Conservation (phyloP, 805 yeast species). For the Debaryomyces hansenii region DNA sequence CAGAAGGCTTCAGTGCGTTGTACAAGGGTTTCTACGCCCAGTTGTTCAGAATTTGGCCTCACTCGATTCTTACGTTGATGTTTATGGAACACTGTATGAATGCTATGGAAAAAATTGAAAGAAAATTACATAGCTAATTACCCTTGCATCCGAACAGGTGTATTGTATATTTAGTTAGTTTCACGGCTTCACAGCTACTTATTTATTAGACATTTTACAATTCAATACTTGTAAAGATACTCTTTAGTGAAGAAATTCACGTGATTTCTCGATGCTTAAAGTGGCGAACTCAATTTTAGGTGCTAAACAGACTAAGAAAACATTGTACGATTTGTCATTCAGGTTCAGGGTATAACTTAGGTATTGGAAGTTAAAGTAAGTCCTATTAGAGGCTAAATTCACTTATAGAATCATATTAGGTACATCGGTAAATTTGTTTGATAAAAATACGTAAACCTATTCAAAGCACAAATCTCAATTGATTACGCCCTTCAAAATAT, state of each 20-base stretch:
- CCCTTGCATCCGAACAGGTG: background rate
- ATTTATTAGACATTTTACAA: background rate
- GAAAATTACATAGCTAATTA: background rate
- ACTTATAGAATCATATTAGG: too few relatives aligned
- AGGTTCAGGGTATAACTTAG: background rate
- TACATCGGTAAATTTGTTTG: too few relatives aligned
- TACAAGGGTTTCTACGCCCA: constrained; percentile 97
- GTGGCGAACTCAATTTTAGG: constrained; percentile 3
- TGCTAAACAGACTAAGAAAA: background rate
- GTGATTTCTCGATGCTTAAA: background rate
- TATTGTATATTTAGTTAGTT: too few relatives aligned
- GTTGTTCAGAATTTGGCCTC: constrained; percentile 89
- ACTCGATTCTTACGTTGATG: constrained; percentile 83
- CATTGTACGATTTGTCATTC: background rate
- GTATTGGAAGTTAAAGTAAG: background rate
- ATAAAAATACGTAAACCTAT: too few relatives aligned
- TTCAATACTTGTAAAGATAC: background rate
- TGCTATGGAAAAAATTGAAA: constrained; percentile 36
- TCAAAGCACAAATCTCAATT: too few relatives aligned
- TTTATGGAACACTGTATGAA: constrained; percentile 96
- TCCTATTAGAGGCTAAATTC: background rate
- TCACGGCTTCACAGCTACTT: background rate
- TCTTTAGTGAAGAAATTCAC: background rate
- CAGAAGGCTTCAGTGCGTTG: constrained; percentile 85
- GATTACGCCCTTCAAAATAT: too few relatives aligned